These are phyloP conservation scores for Citrullus mucosospermus DNA, from an alignment of 306 rosid genomes.

Conservation along the genomic window DNA sequence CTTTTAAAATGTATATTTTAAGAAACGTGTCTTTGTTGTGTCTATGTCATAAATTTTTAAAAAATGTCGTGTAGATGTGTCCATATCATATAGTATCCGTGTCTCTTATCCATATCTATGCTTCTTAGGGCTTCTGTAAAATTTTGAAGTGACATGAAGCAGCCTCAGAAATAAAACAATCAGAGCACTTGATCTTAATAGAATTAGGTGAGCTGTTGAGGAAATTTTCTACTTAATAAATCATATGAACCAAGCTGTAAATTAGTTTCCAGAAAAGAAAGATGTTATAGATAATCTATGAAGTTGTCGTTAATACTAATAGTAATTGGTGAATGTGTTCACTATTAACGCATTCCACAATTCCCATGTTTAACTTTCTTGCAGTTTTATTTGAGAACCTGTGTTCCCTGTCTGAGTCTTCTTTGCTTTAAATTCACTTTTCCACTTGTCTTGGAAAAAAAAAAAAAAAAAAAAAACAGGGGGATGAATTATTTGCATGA, in stretches of 20 bases:
- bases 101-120: no score
- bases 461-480: slow-evolving; percentile 21
- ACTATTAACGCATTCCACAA: neutral
- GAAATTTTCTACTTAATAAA: neutral
- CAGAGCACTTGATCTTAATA: neutral
- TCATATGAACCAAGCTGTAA: neutral
- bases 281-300: neutral
- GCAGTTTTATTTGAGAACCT: neutral
- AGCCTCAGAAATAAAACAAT: neutral
- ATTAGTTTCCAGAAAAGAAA: neutral
- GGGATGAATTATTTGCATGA: slow-evolving; percentile 93
- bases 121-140: no score
- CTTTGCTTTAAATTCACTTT: neutral
- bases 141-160: neutral
- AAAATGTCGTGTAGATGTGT: no score
- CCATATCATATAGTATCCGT: no score
- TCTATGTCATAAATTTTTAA: no score
- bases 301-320: neutral
- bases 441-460: neutral
- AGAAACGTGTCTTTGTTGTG: no score
- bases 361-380: neutral
- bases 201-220: neutral
- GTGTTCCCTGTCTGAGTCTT: neutral
- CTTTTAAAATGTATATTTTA: no score
- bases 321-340: neutral